A percentile compares a stretch with the other conserved stretches of the same genome.
phyloP scores from a whole-genome alignment of 2,329 filamentous ascomycete species.

The Aphanoascus verrucosus region DNA sequence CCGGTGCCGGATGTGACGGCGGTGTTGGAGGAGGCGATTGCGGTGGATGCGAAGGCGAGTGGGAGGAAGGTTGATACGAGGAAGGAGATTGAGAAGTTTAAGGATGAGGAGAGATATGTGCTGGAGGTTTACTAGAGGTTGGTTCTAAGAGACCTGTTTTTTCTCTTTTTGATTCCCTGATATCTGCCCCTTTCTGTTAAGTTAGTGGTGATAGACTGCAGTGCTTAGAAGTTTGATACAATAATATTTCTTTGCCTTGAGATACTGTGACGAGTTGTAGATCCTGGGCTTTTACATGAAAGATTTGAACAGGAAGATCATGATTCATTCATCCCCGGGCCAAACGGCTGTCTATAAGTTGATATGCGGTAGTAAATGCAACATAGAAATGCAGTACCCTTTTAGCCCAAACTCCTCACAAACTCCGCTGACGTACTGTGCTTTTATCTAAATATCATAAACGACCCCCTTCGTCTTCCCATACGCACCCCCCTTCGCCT shows the following conservation, averaged over 20 bases:
- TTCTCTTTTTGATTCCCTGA: too few relatives aligned
- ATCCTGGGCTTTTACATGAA: too few relatives aligned
- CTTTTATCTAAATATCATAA: conserved; percentile 11
- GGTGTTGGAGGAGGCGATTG: conserved; percentile 87
- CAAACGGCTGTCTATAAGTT: too few relatives aligned
- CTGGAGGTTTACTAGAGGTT: conserved; percentile 76
- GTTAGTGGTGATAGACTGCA: too few relatives aligned
- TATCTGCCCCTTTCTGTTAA: too few relatives aligned
- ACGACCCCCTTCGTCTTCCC: conserved; percentile 51
- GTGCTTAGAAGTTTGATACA: too few relatives aligned
- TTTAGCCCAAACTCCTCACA: not conserved
- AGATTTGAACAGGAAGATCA: too few relatives aligned
- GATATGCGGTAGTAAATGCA: too few relatives aligned
- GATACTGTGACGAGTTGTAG: too few relatives aligned
- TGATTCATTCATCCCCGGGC: too few relatives aligned
- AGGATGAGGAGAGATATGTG: conserved; percentile 90
- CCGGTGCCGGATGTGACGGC: conserved; percentile 93
- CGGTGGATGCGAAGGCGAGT: conserved; percentile 55
- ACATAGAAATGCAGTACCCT: too few relatives aligned
- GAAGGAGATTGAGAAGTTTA: conserved; percentile 93
- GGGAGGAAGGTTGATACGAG: conserved; percentile 69
- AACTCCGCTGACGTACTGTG: not conserved
- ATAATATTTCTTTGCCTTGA: too few relatives aligned
- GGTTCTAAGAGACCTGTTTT: not conserved
- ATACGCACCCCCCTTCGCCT: conserved; percentile 63